Base-by-base conservation (phyloP, 805 yeast species). In the Zygosaccharomyces rouxii region DNA sequence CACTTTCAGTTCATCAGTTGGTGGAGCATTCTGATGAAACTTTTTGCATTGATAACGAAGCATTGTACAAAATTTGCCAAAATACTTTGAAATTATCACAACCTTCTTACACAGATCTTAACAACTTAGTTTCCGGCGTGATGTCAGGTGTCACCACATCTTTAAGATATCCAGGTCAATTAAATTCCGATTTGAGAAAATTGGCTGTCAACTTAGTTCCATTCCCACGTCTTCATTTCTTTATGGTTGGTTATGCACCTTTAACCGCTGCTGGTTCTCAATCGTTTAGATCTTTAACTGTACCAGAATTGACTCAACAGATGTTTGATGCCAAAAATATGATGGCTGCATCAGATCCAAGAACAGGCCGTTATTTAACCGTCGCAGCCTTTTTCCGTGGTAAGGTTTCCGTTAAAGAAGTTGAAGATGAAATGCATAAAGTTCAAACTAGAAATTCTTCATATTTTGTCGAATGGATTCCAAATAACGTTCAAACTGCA, bases 81-180 rank as follows among this genome's bases (percentile, higher is more conserved):
- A 82, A 80, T 64, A 89, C 96, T 46, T 77, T 89, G 69, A 87
- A 86, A 71, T 74, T 89, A 62, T 77, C 77, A 31, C 88, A 80
- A 67, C 97, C 97, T 50, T 75, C 81, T 41, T 86, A 87, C 70
- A 75, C 73, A 47, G 92, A 89, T 64, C 77, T 89, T 64, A 89
- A 89, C 73, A 78, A 77, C 59, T 77, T 89, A 67, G 94, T 89
- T 30, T 84, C 95, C 13, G 80, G 89, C 39, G 97, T 89, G 49
- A 89, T 89, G 97, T 84, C 94, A 18, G 97, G 97, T 73, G 90
- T 89, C 49, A 89, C 97, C 47, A 89, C 97, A 16, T 86, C 96
- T 16, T 77, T 89, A 62, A 85, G 97, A 72, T 89, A 84, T 76
- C 97, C 97, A 52, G 96, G 97, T 66, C 96, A 89, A 74, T 80